Evolutionary conservation across 176 grass and related monocot species (phyloP), one percentile per base, ranked within the genome.

Genomic region (Oryza officinalis): DNA sequence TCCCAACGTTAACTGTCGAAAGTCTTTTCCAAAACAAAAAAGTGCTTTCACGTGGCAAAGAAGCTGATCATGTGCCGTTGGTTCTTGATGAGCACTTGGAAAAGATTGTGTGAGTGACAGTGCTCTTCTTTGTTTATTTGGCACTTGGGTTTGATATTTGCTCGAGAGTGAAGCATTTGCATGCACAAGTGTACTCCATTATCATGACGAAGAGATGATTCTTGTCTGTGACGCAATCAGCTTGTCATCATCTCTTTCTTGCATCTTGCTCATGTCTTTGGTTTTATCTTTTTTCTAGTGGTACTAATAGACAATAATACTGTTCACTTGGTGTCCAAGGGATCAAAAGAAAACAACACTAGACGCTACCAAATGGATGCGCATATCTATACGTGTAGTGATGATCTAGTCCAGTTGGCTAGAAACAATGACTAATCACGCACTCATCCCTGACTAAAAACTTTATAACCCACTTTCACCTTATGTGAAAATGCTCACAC

Each of bases 171-270:
- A 59, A 66, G 59, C 67, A 22, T 2, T 23, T n/a, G 44, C 61
- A 65, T 10, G 50, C 14, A 15, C 44, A 11, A 44, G n/a, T n/a
- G 11, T 2, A 49, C 46, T 15, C 46, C 46, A 6, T 52, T 52
- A 37, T 87, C 71, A 79, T 63, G 47, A 25, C 54, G 33, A 35
- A 6, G 37, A 33, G 59, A 75, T 75, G 41, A 83, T 66, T 8
- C 25, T 67, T 75, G 2, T 15, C 8, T 4, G 0, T 67, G 61
- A 63, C 74, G 49, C 74, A 78, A 71, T n/a, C 13, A 0, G 7
- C 18, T 70, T 60, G 47, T 20, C 83, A 20, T 54, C 6, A 14
- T 76, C 59, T 26, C 4, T 75, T 28, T 18, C 4, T 47, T 43
- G 4, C 47, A 31, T 10, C 54, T 23, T 22, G 18, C 1, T 23